Percentiles rank a stretch among this genome's conserved stretches.
These are phyloP conservation scores for Teunomyces atbi DNA, from an alignment of 805 yeast genomes.

Conservation along the genomic window DNA sequence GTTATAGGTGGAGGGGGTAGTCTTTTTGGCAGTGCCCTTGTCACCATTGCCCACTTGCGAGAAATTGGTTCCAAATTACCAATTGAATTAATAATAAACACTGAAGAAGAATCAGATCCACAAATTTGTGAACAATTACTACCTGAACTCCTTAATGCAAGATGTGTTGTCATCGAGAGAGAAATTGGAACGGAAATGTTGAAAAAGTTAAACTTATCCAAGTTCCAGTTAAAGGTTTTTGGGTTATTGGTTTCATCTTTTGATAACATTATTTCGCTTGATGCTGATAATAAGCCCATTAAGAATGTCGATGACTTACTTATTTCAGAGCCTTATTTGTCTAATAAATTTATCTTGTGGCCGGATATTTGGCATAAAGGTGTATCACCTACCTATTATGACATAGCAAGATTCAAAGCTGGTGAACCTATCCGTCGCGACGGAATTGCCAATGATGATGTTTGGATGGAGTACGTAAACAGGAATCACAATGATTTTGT, in stretches of 20 bases:
- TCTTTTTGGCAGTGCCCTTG: constrained; percentile 27
- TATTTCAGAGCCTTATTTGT: constrained; percentile 20
- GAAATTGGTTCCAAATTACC: constrained; percentile 34
- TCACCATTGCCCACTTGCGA: constrained; percentile 28
- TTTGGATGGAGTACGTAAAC: constrained; percentile 19
- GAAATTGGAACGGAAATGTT: constrained; percentile 22
- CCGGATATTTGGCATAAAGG: constrained; percentile 37
- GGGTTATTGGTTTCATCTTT: constrained; percentile 34
- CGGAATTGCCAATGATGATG: constrained; percentile 27
- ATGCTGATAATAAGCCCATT: constrained; percentile 34
- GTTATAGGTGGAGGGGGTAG: constrained; percentile 31
- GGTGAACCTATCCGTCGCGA: constrained; percentile 31
- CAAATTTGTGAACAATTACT: constrained; percentile 27
- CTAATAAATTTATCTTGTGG: constrained; percentile 32
- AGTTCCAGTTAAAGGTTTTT: constrained; percentile 29
- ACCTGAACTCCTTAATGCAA: constrained; percentile 21
- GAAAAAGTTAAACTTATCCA: constrained; percentile 15
- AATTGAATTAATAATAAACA: constrained; percentile 32
- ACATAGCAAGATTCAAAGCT: constrained; percentile 26
- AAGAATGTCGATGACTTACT: constrained; percentile 28
- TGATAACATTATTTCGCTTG: constrained; percentile 31
- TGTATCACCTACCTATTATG: constrained; percentile 31
- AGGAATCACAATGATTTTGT: constrained; percentile 17
- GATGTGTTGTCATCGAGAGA: constrained; percentile 25
- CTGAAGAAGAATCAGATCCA: constrained; percentile 20